Base-by-base conservation (phyloP, 1,139 yeast genomes). In the Debaryomyces singareniensis region DNA sequence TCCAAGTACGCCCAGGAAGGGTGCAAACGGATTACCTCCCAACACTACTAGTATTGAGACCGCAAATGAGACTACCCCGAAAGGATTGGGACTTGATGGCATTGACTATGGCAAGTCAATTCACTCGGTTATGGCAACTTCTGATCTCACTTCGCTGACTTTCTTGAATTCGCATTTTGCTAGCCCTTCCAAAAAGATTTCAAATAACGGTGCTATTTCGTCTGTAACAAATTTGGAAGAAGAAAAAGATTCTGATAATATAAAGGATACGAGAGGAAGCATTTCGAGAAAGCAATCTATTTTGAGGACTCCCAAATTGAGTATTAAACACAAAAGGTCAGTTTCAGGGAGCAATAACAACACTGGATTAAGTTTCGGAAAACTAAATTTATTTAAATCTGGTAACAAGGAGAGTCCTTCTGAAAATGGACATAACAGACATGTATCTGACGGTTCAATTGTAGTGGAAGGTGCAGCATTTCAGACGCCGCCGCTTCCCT, bases 401-500 rank as follows among this genome's bases (percentile, higher is more conserved):
- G 33, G 27, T 20, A 22, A 23, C 15, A 49, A 40, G 23, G 54
- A 47, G 12, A 54, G 46, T 13, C 34, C 26, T 14, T 23, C 25
- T 15, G 25, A n/a, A 13, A 44, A 46, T 21, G 55, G 55, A 4
- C 72, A 65, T 40, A 43, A 64, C 2, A 59, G 74, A 23, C 61
- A 61, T 33, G 62, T 54, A 7, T 63, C 69, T 28, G 73, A 66
- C 23, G 64, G 71, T 3, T 59, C 68, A 3, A 44, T 61, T 20
- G 45, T 51, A 7, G 42, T 46, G 32, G 47, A 45, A 15, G 57
- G 58, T 6, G 53, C 61, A 12, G 61, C 69, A 1, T 63, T 53
- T 39, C 56, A 62, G 3, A 67, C 75, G 0, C 74, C 75, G 3
- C 73, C 75, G 12, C 48, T 69, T 7, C 68, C 68, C 6, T 37